Base-by-base conservation (phyloP, 1,139 yeast genomes). In the Blastobotrys aristatus region DNA sequence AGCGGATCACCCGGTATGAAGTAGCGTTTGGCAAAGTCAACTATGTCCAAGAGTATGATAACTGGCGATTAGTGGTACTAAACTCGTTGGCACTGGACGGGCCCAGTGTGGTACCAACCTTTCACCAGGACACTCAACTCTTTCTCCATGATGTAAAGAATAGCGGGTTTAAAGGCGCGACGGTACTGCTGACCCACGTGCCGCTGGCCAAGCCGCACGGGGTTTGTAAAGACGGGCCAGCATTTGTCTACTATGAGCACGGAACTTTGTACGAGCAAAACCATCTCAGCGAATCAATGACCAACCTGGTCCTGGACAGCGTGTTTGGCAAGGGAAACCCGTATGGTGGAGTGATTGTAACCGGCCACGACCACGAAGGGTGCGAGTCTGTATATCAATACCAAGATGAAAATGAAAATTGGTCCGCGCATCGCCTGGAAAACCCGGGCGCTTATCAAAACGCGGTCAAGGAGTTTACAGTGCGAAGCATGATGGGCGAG, bases 281-380 rank as follows among this genome's bases (percentile, higher is more conserved):
- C 65, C 96, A 88, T 65, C 68, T 92, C 44, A 75, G 84, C 18
- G 69, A 74, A 52, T 83, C 82, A 10, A 75, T 84, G 0, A 70
- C 90, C 1, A 84, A 83, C 59, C 71, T 74, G 51, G 82, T 90
- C 1, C 67, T 92, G 55, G 75, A 82, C 56, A 73, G 81, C 17
- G 74, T 86, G 8, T 90, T 90, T 63, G 79, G 80, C 41, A 43
- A 50, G 16, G 59, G 51, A 6, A 50, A 50, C 37, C 54, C 54
- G 2, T 75, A 78, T 51, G 70, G 72, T 8, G 97, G 97, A 11
- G 73, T 90, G 4, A 80, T 92, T 3, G 70, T 92, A 42, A 87
- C 96, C 0, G 98, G 99, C 0, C 98, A 92, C 66, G 99, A 92
- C 62, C 98, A 92, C 62, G 90, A 83, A 58, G 99, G 99, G 1